Evolutionary conservation across 768 basidiomycete genomes (phyloP).

Genomic region (Lactarius sanguifluus): DNA sequence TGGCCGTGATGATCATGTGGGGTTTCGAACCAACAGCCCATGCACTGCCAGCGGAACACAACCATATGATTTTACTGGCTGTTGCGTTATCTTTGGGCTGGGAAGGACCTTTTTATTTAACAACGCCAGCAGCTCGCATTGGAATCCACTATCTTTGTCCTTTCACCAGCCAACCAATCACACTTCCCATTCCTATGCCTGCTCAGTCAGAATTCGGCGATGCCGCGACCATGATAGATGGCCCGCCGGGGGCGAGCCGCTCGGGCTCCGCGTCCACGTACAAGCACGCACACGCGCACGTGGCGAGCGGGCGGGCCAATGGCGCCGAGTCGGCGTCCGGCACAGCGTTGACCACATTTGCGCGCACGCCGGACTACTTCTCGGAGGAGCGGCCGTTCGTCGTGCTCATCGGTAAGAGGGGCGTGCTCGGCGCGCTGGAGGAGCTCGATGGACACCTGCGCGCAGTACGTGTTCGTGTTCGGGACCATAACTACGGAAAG

Average conservation of each 20-base stretch:
- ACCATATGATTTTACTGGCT: no score
- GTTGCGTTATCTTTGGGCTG: no score
- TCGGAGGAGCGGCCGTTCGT: slow-evolving; percentile 68
- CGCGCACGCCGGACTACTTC: slow-evolving; percentile 29
- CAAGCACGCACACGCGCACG: neutral
- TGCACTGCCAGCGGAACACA: no score
- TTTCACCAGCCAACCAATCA: neutral
- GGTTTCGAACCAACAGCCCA: no score
- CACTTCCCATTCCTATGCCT: neutral
- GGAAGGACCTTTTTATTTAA: neutral
- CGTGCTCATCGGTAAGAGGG: slow-evolving; percentile 63
- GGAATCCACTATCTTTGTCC: neutral
- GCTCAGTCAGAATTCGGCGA: slow-evolving; percentile 19
- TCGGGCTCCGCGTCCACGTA: neutral
- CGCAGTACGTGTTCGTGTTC: slow-evolving; percentile 39
- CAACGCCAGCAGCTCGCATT: neutral
- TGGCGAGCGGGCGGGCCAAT: slow-evolving; percentile 9
- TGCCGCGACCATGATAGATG: slow-evolving; percentile 18
- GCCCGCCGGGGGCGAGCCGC: neutral
- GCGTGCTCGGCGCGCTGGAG: slow-evolving; percentile 65
- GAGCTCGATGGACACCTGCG: slow-evolving; percentile 65
- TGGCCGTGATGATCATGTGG: no score
- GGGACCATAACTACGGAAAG: neutral
- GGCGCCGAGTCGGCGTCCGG: neutral
- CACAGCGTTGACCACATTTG: neutral